phyloP scores from a whole-genome alignment of 208 protist species.

The Porcisia deanei region DNA sequence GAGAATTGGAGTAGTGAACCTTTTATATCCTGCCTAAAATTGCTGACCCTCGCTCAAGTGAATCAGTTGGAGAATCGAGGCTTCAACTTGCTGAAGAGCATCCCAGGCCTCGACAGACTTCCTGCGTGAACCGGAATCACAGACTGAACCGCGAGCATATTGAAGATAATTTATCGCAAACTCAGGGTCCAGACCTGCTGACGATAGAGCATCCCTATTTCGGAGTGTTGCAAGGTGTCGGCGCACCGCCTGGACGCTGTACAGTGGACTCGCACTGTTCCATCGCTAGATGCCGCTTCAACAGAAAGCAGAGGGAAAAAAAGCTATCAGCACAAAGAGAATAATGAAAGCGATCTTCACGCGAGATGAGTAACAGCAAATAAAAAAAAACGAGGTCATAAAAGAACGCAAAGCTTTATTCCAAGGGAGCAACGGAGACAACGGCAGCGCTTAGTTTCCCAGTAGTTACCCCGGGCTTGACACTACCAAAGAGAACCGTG shows the following conservation, averaged over 20 bases:
- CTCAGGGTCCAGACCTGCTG: background rate
- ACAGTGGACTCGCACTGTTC: slow-evolving; percentile 1
- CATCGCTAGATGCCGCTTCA: background rate
- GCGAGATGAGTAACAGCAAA: background rate
- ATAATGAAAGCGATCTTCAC: background rate
- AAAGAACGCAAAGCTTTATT: background rate
- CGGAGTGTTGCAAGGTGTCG: too few relatives aligned
- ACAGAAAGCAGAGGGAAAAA: background rate
- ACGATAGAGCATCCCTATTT: background rate
- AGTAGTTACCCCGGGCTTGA: background rate
- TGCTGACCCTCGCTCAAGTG: background rate
- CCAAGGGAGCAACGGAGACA: background rate
- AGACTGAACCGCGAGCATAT: background rate
- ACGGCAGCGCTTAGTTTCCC: background rate
- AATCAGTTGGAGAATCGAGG: background rate
- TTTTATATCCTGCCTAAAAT: background rate
- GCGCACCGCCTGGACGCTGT: background rate
- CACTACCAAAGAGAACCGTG: background rate
- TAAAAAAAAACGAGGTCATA: background rate
- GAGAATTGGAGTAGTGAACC: background rate
- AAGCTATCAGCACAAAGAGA: background rate
- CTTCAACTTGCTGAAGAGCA: background rate
- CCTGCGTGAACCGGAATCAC: background rate
- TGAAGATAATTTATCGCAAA: background rate
- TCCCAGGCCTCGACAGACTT: background rate